phyloP scores from a whole-genome alignment of 352 stramenopile species.

The Pythium angustatum region DNA sequence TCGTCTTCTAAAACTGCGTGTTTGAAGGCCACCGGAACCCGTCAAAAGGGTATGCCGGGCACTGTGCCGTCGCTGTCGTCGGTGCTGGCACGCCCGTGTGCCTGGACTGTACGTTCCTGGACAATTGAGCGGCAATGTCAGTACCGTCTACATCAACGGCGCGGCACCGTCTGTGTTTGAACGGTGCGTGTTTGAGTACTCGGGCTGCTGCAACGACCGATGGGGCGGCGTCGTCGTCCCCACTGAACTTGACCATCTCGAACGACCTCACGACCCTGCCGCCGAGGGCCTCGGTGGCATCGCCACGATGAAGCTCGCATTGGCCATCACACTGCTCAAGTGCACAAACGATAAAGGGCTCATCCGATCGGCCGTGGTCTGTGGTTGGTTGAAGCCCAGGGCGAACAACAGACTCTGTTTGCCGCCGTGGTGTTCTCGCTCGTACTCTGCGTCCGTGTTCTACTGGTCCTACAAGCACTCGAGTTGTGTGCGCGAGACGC shows the following conservation, averaged over 20 bases:
- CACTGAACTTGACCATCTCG: constrained; percentile 11
- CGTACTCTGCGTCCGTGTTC: constrained; percentile 19
- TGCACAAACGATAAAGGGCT: constrained; percentile 25
- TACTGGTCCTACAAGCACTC: constrained; percentile 34
- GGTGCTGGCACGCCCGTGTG: constrained; percentile 14
- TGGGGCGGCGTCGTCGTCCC: neutral
- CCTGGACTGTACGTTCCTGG: constrained; percentile 16
- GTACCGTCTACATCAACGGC: constrained; percentile 19
- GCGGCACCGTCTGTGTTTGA: constrained; percentile 20
- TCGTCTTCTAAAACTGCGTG: constrained; percentile 15
- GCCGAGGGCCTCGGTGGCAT: neutral
- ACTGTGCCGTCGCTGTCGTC: constrained; percentile 18
- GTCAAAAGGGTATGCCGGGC: constrained; percentile 19
- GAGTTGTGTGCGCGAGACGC: constrained; percentile 8
- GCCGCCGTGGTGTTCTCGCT: neutral
- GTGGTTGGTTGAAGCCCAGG: constrained; percentile 21
- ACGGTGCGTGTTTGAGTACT: constrained; percentile 26
- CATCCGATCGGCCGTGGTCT: constrained; percentile 13
- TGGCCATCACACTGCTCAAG: constrained; percentile 6
- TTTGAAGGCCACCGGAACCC: constrained; percentile 24
- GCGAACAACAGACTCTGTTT: constrained; percentile 10
- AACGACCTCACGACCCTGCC: neutral
- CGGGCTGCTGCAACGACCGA: constrained; percentile 14
- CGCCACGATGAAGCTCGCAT: neutral
- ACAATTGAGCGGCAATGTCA: constrained; percentile 26